Evolutionary conservation across 2,329 filamentous ascomycete genomes (phyloP), one percentile per base, ranked within the genome.

Genomic region (Alternaria dauci): DNA sequence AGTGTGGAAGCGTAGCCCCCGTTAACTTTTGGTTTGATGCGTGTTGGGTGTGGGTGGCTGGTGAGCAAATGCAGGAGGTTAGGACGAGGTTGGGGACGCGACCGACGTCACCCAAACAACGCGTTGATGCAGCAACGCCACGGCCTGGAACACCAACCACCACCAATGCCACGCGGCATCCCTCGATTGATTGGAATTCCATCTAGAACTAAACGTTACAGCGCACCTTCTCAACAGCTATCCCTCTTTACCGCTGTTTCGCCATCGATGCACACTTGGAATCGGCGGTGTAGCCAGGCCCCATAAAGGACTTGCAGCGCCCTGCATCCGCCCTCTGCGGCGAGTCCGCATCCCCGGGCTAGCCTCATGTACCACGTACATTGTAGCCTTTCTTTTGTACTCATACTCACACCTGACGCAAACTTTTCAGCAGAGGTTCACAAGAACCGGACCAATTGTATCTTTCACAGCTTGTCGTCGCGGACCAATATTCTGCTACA

Each of bases 101-200:
- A 48, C 52, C 55, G 32, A 54, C 56, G 52, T 61, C 61, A 68
- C 65, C 54, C 61, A 57, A 68, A 68, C 63, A 62, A 66, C 59
- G 52, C 57, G 65, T 63, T 66, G 66, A 52, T 54, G 63, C 63
- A 66, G 65, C 66, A 57, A 59, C 60, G 52, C 42, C 55, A 52
- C 54, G 53, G 46, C 20, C 46, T 16, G 30, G 9, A 38, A 26
- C 54, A 42, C 53, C 57, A 47, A 32, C 32, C 52, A 18, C 36
- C 9, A 25, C 38, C 25, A 39, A 8, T 52, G 58, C 54, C 54
- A 61, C 55, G 48, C 54, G 54, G 54, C 48, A 42, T 28, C 44
- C 36, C 52, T 42, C 46, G 18, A 58, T 61, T 61, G 48, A 58
- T 58, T 41, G 20, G 11, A 23, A 38, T 20, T 2, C n/a, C 6